Percentiles rank a stretch among this genome's conserved stretches.
Evolutionary conservation across 805 yeast genomes (phyloP).

Genomic region (Yarrowia keelungensis): DNA sequence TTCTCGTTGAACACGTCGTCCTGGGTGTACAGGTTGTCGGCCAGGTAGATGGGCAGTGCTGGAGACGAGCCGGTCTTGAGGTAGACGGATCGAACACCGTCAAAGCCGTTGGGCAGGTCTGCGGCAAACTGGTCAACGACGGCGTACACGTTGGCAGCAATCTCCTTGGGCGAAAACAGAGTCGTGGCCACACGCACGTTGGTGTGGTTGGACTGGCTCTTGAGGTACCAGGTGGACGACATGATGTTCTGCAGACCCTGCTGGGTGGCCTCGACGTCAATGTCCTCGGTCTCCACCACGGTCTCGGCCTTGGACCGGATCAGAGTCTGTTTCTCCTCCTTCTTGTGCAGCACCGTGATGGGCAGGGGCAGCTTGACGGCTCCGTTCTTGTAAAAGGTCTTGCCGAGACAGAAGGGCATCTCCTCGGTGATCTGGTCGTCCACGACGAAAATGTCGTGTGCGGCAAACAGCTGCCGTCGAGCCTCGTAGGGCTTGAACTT

Average conservation of each 20-base stretch:
- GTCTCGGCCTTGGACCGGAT: conserved; percentile 39
- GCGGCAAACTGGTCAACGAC: conserved; percentile 58
- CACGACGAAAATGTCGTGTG: conserved; percentile 78
- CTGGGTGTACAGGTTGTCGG: conserved; percentile 60
- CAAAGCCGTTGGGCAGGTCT: conserved; percentile 46
- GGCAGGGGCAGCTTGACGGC: conserved; percentile 70
- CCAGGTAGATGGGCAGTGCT: conserved; percentile 79
- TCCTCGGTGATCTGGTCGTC: conserved; percentile 83
- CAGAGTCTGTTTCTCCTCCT: conserved; percentile 34
- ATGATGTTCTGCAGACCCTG: conserved; percentile 67
- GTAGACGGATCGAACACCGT: conserved; percentile 55
- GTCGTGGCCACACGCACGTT: conserved; percentile 60
- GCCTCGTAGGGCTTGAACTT: conserved; percentile 89
- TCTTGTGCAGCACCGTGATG: conserved; percentile 54
- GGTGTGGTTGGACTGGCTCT: conserved; percentile 77
- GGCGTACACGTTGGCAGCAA: conserved; percentile 66
- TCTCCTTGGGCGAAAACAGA: conserved; percentile 55
- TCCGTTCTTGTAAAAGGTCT: conserved; percentile 67
- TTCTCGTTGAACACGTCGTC: conserved; percentile 56
- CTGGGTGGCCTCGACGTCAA: conserved; percentile 59
- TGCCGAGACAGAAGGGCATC: conserved; percentile 84
- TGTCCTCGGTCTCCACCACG: conserved; percentile 49
- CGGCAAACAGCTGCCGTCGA: conserved; percentile 72
- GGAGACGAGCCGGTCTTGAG: conserved; percentile 78
- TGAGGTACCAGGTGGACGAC: conserved; percentile 63